Evolutionary conservation across 176 grass and related monocot species (phyloP).

Genomic region (Phoenix dactylifera): DNA sequence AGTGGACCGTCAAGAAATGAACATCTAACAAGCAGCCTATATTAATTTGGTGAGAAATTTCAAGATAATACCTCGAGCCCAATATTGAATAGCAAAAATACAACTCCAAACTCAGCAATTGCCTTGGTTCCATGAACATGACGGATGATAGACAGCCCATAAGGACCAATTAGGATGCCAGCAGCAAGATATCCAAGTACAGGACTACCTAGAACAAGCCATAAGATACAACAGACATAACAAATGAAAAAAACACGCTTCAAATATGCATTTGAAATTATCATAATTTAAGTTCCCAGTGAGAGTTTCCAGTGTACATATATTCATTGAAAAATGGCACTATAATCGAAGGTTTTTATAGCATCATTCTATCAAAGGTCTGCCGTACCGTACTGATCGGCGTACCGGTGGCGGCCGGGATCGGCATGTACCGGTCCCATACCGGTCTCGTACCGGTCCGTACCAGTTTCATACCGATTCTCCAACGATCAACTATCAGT

Average conservation of each 20-base stretch:
- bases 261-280: not conserved
- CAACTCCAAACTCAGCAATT: conserved; percentile 98
- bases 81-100: conserved; percentile 98
- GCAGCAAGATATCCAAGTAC: conserved; percentile 97
- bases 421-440: no score
- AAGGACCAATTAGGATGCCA: conserved; percentile 90
- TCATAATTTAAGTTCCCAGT: no score
- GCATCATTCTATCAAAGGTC: no score
- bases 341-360: no score
- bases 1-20: conserved; percentile 10
- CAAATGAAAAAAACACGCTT: not conserved
- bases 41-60: conserved; percentile 5
- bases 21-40: not conserved
- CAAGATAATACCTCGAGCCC: conserved; percentile 83
- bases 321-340: no score
- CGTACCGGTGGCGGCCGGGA: no score
- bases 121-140: conserved; percentile 95
- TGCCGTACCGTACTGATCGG: no score
- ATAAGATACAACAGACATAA: not conserved
- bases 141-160: conserved; percentile 87
- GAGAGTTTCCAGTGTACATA: no score
- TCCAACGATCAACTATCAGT: no score
- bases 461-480: no score
- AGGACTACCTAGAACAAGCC: conserved; percentile 65
- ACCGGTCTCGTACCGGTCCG: no score